These are phyloP conservation scores for Fusarium musae DNA, from an alignment of 2,329 filamentous ascomycete species.

Conservation along the genomic window DNA sequence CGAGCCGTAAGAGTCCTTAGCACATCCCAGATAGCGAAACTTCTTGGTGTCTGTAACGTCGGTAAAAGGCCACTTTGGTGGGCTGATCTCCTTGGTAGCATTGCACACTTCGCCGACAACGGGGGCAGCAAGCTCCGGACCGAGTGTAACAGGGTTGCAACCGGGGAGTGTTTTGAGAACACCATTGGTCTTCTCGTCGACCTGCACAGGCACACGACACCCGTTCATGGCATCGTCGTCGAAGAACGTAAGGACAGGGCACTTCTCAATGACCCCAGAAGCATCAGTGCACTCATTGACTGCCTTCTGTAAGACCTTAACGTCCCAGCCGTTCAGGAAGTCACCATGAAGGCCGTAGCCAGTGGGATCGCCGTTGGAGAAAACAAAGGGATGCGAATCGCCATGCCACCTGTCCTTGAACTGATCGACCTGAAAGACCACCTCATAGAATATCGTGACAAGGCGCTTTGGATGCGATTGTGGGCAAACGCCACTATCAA, in stretches of 20 bases:
- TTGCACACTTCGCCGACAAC: not conserved
- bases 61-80: not conserved
- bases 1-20: not conserved
- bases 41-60: not conserved
- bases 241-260: not conserved
- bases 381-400: not conserved
- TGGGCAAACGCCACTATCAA: not conserved
- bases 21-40: not conserved
- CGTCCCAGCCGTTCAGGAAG: not conserved
- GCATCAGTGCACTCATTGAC: not conserved
- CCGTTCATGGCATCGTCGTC: not conserved
- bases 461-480: not conserved
- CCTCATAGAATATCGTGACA: not conserved
- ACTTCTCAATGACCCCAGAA: not conserved
- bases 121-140: not conserved
- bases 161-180: not conserved
- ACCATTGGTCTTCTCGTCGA: not conserved
- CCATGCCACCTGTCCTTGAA: not conserved
- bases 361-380: not conserved
- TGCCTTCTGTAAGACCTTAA: not conserved
- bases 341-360: not conserved
- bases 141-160: not conserved
- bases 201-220: not conserved
- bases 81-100: not conserved
- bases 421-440: not conserved